Conservation (phyloP, 2,329 filamentous ascomycete genomes). For the Fusarium tupiense region DNA sequence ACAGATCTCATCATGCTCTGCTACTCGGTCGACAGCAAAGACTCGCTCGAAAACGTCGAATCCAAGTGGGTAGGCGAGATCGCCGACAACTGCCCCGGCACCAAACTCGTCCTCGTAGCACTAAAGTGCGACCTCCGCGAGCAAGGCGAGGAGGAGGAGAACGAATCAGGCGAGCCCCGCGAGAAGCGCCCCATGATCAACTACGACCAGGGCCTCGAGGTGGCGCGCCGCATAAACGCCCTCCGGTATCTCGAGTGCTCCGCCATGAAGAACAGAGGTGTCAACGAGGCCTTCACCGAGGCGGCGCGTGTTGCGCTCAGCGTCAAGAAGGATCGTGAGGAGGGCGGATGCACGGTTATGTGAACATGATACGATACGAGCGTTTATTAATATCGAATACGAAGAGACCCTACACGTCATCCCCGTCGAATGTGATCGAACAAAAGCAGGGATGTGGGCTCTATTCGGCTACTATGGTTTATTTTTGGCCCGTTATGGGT, state of each 20-base stretch:
- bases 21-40: constrained; percentile 95
- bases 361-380: constrained; percentile 48
- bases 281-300: constrained; percentile 98
- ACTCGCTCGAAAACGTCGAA: constrained; percentile 97
- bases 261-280: constrained; percentile 96
- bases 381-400: constrained; percentile 25
- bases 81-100: constrained; percentile 94
- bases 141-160: constrained; percentile 76
- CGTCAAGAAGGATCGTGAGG: constrained; percentile 72
- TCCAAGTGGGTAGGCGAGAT: constrained; percentile 99
- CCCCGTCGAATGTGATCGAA: neutral
- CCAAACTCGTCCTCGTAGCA: constrained; percentile 93
- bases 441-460: constrained; percentile 8
- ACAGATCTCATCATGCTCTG: constrained; percentile 99
- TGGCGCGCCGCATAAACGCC: constrained; percentile 90
- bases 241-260: constrained; percentile 98
- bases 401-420: constrained; percentile 12
- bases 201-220: constrained; percentile 91
- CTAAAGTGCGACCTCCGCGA: constrained; percentile 97
- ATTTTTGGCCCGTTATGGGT: constrained; percentile 3
- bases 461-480: constrained; percentile 8
- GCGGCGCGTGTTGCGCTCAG: constrained; percentile 91
- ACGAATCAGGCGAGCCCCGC: constrained; percentile 52
- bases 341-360: constrained; percentile 70
- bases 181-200: constrained; percentile 81